Percentiles rank a stretch among this genome's conserved stretches.
Evolutionary conservation across 257 asterid genomes (phyloP).

Genomic region (Solanum peruvianum): DNA sequence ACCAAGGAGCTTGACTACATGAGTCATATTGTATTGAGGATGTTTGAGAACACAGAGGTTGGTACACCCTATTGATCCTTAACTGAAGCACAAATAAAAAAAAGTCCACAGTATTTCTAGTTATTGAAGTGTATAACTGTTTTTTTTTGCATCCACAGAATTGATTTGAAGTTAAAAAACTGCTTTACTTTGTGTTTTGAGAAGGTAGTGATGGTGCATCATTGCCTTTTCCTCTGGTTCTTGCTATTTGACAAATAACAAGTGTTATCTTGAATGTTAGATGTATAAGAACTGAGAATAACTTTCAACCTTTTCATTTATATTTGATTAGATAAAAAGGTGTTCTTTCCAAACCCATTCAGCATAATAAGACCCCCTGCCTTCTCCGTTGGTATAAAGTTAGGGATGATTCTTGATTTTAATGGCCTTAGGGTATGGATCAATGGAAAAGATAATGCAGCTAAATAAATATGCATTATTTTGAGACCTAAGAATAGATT

Average conservation of each 20-base stretch:
- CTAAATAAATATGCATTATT: not conserved
- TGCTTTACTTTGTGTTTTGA: not conserved
- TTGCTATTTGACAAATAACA: not conserved
- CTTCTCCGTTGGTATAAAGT: not conserved
- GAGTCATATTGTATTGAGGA: slow-evolving; percentile 85
- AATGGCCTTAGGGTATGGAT: not conserved
- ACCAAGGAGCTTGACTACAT: slow-evolving; percentile 97
- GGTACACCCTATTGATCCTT: slow-evolving; percentile 3
- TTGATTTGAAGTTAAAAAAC: not conserved
- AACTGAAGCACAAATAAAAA: not conserved
- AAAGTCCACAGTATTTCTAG: not conserved
- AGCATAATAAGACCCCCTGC: not conserved
- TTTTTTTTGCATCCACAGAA: not conserved
- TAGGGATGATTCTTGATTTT: not conserved
- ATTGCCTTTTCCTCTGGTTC: not conserved
- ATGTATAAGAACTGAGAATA: not conserved
- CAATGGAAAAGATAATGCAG: not conserved
- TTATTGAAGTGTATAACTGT: not conserved
- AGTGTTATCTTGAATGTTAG: not conserved
- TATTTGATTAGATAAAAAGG: not conserved
- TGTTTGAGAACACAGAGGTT: slow-evolving; percentile 89
- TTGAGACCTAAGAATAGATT: not conserved
- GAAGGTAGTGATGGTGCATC: not conserved
- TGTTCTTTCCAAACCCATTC: not conserved
- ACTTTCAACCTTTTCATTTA: not conserved